Evolutionary conservation across 2,329 filamentous ascomycete genomes (phyloP).

Genomic region (Biscogniauxia marginata): DNA sequence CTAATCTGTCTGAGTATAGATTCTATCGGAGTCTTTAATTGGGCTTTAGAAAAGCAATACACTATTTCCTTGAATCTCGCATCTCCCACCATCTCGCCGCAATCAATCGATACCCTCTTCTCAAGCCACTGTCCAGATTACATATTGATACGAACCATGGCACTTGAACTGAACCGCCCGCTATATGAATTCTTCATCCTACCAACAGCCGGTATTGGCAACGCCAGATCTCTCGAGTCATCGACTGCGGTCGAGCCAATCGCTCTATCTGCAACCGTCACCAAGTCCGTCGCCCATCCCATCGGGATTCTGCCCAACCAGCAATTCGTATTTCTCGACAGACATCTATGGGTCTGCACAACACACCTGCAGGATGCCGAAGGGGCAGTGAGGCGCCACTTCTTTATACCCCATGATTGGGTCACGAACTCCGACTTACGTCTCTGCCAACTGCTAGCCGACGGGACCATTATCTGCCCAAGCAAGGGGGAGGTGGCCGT

Average conservation of each 20-base stretch:
- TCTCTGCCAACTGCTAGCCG: not conserved
- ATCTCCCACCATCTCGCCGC: not conserved
- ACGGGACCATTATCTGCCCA: not conserved
- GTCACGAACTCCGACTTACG: not conserved
- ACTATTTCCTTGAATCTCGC: not conserved
- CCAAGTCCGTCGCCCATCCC: not conserved
- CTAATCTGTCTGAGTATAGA: not conserved
- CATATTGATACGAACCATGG: not conserved
- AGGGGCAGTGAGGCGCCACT: not conserved
- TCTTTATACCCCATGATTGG: not conserved
- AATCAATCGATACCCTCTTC: not conserved
- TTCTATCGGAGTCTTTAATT: not conserved
- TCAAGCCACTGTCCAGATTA: not conserved
- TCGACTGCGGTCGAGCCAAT: not conserved
- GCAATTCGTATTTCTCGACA: not conserved
- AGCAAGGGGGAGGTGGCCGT: too few relatives aligned
- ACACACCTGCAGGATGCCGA: not conserved
- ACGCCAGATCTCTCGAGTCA: not conserved
- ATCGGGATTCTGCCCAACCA: not conserved
- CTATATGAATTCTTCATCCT: not conserved
- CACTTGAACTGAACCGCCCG: not conserved
- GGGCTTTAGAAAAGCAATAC: not conserved
- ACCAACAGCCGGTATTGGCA: not conserved
- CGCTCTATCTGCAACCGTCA: not conserved
- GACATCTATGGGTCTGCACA: not conserved